Conservation (phyloP, 2,329 filamentous ascomycete species). For the Lizonia empirigonia region DNA sequence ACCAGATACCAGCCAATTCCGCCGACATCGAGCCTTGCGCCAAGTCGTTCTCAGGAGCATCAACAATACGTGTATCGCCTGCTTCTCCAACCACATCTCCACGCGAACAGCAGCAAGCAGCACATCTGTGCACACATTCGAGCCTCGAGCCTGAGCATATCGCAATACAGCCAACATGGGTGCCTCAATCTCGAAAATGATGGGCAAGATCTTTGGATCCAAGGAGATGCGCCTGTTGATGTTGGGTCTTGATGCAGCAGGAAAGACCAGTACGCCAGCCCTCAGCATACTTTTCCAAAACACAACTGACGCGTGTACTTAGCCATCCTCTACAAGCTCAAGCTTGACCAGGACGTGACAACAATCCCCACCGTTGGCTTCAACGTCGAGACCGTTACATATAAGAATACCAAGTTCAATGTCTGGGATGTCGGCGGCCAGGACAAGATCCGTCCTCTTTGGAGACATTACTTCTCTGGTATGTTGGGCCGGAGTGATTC, state of each 20-base stretch:
- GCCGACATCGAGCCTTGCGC: conserved; percentile 9
- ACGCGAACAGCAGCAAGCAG: conserved; percentile 2
- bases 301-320: conserved; percentile 23
- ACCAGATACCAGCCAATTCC: conserved; percentile 4
- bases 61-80: conserved; percentile 5
- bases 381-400: conserved; percentile 99
- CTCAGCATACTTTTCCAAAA: background rate
- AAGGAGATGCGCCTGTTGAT: conserved; percentile 99
- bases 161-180: conserved; percentile 71
- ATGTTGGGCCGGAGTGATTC: conserved; percentile 50
- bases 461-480: conserved; percentile 98
- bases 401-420: conserved; percentile 99
- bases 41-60: conserved; percentile 9
- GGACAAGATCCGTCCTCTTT: conserved; percentile 99
- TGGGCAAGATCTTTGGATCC: conserved; percentile 98
- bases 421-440: conserved; percentile 99
- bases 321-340: conserved; percentile 98
- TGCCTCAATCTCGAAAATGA: conserved; percentile 87
- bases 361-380: conserved; percentile 99
- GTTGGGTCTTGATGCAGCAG: conserved; percentile 94
- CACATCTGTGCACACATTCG: background rate
- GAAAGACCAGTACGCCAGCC: conserved; percentile 76
- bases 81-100: background rate
- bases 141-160: background rate
- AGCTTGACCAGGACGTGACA: conserved; percentile 98